Conservation (phyloP, 352 stramenopile species). For the Thalassiosira ordinaria region DNA sequence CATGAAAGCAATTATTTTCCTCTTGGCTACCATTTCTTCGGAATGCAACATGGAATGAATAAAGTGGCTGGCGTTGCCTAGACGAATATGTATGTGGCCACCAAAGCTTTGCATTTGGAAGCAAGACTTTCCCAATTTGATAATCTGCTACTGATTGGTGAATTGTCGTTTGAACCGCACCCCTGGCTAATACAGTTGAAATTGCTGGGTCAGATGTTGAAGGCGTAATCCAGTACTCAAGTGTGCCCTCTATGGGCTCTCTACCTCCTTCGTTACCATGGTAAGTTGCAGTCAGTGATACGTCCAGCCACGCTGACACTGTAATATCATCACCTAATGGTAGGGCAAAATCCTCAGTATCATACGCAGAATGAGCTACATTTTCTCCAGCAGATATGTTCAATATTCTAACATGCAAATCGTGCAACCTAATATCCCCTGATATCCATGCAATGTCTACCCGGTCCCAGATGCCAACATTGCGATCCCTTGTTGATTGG, state of each 20-base stretch:
- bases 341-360: constrained; percentile 13
- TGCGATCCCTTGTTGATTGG: constrained; percentile 54
- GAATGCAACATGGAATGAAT: constrained; percentile 33
- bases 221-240: constrained; percentile 26
- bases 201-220: background rate
- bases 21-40: constrained; percentile 9
- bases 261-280: constrained; percentile 22
- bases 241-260: background rate
- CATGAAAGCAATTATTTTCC: constrained; percentile 8
- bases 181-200: constrained; percentile 26
- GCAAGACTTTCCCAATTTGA: constrained; percentile 22
- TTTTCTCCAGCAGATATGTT: constrained; percentile 4
- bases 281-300: constrained; percentile 37
- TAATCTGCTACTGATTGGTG: constrained; percentile 1
- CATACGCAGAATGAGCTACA: background rate
- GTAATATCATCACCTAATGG: constrained; percentile 46
- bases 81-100: constrained; percentile 45
- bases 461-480: constrained; percentile 58
- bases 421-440: constrained; percentile 44
- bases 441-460: constrained; percentile 45
- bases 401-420: constrained; percentile 26
- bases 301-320: constrained; percentile 37
- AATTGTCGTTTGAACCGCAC: constrained; percentile 41
- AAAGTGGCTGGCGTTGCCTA: constrained; percentile 33
- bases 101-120: constrained; percentile 37